These are phyloP conservation scores for Ascomycota sp. DNA, from an alignment of 2,329 filamentous ascomycete species.

Conservation along the genomic window DNA sequence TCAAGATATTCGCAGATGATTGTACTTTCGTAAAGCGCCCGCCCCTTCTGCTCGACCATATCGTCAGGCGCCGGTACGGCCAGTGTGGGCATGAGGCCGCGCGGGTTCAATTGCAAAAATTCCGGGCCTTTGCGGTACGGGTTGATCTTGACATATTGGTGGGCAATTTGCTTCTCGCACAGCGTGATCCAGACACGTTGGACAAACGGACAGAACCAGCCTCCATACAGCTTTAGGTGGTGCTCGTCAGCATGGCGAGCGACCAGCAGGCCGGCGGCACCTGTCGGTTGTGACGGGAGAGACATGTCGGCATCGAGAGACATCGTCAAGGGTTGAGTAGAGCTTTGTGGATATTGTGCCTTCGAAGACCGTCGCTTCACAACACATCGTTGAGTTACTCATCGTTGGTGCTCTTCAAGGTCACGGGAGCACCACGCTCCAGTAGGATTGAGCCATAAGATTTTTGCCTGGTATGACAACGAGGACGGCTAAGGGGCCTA, in stretches of 20 bases:
- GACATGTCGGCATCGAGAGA: too few species aligned
- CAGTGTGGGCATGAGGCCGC: conserved; percentile 56
- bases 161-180: conserved; percentile 50
- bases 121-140: conserved; percentile 53
- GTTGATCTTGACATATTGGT: conserved; percentile 62
- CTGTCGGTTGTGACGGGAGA: conserved; percentile 24
- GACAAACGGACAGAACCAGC: conserved; percentile 55
- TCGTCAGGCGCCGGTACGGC: conserved; percentile 20
- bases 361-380: too few species aligned
- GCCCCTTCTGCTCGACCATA: conserved; percentile 13
- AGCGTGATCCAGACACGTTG: conserved; percentile 56
- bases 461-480: too few species aligned
- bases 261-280: conserved; percentile 26
- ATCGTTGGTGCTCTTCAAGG: too few species aligned
- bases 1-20: conserved; percentile 61
- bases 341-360: too few species aligned
- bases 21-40: conserved; percentile 51
- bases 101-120: conserved; percentile 52
- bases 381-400: too few species aligned
- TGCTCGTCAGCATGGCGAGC: conserved; percentile 24
- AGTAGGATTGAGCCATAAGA: too few species aligned
- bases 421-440: too few species aligned
- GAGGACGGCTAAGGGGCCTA: too few species aligned
- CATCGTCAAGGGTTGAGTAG: too few species aligned
- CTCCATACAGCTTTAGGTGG: conserved; percentile 45